Base-by-base conservation (phyloP, 306 rosid genomes). In the Carpinus fangiana region DNA sequence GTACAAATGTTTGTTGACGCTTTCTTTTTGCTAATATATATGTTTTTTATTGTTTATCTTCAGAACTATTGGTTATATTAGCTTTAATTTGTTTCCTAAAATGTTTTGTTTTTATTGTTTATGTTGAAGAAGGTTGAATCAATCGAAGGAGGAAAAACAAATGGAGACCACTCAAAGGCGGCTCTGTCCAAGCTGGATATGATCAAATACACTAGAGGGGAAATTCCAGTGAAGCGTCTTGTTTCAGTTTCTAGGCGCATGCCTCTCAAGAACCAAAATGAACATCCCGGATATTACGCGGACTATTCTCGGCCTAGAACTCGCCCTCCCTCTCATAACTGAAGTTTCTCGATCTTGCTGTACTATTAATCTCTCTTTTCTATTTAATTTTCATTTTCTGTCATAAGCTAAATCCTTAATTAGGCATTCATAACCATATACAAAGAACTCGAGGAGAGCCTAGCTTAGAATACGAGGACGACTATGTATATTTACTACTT, bases 301-400 rank as follows among this genome's bases (percentile, higher is more conserved):
- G 94, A 90, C 78, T 90, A 90, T 86, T 83, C 94, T 55, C 79
- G 83, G 72, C 90, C 94, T 18, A 84, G 82, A 79, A 86, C 92
- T 0, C 86, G 90, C 8, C 92, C 94, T 81, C 94, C 94, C n/a
- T 83, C 92, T 66, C 92, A 90, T 71, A 90, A 90, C 70, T 84
- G 61, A 87, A 13, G 17, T 21, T 34, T 55, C 69, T 69, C 26
- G 26, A 23, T 23, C 14, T 46, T 38, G 4, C 5, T 75, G 5
- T 5, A 14, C 28, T 68, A 26, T 45, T 81, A 2, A 57, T 16
- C 66, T 18, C 68, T 64, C 2, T 4, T 48, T 59, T 64, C 31
- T 68, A 36, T 80, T 67, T 43, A 46, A 61, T 18, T 34, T 34
- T 62, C 46, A 62, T 41, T 17, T 38, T 66, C 51, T 18, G 17